These are phyloP conservation scores for Suhomyces pyralidae DNA, from an alignment of 805 yeast genomes.

Conservation along the genomic window DNA sequence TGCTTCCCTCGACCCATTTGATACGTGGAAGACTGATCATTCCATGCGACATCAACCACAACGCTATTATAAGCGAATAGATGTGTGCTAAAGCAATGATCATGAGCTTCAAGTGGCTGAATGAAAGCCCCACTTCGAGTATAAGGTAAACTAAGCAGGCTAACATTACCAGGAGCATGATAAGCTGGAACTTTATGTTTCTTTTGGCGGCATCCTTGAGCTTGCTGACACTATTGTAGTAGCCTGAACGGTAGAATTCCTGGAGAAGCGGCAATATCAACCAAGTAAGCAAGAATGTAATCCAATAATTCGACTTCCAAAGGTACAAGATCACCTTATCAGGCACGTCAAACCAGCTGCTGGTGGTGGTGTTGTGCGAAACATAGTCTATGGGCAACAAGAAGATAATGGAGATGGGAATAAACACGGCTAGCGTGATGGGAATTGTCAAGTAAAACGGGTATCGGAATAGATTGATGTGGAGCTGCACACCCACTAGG, in stretches of 20 bases:
- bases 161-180: conserved; percentile 51
- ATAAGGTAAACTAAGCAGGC: conserved; percentile 60
- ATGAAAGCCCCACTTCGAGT: conserved; percentile 49
- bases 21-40: conserved; percentile 61
- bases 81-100: conserved; percentile 75
- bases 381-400: conserved; percentile 74
- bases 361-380: conserved; percentile 41
- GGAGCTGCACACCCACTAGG: conserved; percentile 31
- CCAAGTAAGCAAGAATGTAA: conserved; percentile 80
- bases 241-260: conserved; percentile 70
- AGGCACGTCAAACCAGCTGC: conserved; percentile 45
- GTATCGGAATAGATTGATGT: conserved; percentile 33
- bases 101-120: conserved; percentile 59
- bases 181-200: conserved; percentile 59
- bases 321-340: conserved; percentile 47
- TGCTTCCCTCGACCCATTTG: conserved; percentile 36
- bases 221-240: conserved; percentile 45
- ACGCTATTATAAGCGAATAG: conserved; percentile 68
- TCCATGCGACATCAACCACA: conserved; percentile 87
- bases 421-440: conserved; percentile 57
- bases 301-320: conserved; percentile 81
- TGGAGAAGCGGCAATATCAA: conserved; percentile 67
- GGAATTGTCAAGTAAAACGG: conserved; percentile 45
- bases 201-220: conserved; percentile 55
- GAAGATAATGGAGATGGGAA: conserved; percentile 73